A percentile compares a stretch with the other conserved stretches of the same genome.
phyloP scores from a whole-genome alignment of 2,329 filamentous ascomycete genomes.

The Pyrenochaeta sp. region DNA sequence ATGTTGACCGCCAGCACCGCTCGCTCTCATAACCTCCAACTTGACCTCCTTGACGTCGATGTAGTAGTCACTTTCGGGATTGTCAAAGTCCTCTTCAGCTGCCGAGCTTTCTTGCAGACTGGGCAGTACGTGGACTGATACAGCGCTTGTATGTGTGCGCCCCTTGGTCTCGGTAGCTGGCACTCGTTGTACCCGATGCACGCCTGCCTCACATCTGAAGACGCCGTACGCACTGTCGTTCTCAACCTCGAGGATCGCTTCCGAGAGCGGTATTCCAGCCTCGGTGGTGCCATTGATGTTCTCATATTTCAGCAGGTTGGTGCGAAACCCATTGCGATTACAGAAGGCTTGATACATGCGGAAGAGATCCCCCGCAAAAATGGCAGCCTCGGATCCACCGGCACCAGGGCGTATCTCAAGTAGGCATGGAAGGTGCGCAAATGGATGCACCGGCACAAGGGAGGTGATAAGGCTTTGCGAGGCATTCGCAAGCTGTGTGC shows the following conservation, averaged over 20 bases:
- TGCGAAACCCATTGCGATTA: conserved; percentile 70
- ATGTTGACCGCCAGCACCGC: conserved; percentile 94
- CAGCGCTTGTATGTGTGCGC: conserved; percentile 91
- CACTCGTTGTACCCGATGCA: conserved; percentile 93
- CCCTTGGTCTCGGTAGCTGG: conserved; percentile 91
- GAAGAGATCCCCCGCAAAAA: conserved; percentile 87
- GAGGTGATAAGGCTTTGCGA: conserved; percentile 75
- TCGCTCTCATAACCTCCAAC: conserved; percentile 87
- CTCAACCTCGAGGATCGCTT: conserved; percentile 87
- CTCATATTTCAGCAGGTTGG: conserved; percentile 81
- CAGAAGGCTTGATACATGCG: conserved; percentile 91
- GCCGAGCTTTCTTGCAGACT: conserved; percentile 71
- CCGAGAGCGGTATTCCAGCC: conserved; percentile 75
- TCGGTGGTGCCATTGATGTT: conserved; percentile 69
- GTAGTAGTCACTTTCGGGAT: conserved; percentile 92
- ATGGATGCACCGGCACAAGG: conserved; percentile 87
- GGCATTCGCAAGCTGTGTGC: conserved; percentile 68
- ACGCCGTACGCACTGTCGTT: conserved; percentile 79
- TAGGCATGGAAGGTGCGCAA: conserved; percentile 87
- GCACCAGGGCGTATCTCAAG: conserved; percentile 92
- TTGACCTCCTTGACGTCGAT: conserved; percentile 83
- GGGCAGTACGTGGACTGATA: conserved; percentile 90
- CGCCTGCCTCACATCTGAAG: conserved; percentile 87
- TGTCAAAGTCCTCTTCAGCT: conserved; percentile 70
- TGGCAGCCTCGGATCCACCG: conserved; percentile 87